Conservation (phyloP, 345 rosid genomes). For the Lumnitzera racemosa region DNA sequence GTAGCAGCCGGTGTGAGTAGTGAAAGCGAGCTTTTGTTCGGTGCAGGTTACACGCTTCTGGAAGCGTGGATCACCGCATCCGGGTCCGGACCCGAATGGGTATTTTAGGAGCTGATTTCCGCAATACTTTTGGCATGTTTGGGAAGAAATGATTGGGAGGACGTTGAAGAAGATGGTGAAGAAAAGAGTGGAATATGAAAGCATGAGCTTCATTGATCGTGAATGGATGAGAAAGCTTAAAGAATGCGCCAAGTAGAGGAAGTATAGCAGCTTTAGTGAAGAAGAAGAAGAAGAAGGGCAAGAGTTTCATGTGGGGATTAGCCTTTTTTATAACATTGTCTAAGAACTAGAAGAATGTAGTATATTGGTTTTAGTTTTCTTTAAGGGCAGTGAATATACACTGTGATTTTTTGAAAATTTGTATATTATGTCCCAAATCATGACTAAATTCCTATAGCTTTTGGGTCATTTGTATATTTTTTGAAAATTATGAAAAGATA, state of each 20-base stretch:
- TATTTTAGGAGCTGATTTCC: constrained; percentile 52
- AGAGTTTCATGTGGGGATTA: not conserved
- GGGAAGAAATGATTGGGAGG: constrained; percentile 33
- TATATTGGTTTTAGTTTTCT: no score
- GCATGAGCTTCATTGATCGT: not conserved
- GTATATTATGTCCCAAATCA: no score
- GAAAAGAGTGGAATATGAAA: constrained; percentile 2
- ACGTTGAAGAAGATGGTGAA: not conserved
- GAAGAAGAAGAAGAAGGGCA: constrained; percentile 7
- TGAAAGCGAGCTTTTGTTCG: constrained; percentile 43
- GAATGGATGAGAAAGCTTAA: no score
- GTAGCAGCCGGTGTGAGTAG: constrained; percentile 77
- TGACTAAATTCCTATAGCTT: no score
- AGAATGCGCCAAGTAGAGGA: no score
- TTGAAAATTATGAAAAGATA: no score
- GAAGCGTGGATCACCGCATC: constrained; percentile 87
- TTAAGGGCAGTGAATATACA: no score
- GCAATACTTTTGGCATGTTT: constrained; percentile 55
- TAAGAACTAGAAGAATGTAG: no score
- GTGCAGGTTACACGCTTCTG: constrained; percentile 53
- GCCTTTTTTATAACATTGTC: no score
- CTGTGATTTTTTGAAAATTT: no score
- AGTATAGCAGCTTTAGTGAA: not conserved
- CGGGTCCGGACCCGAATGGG: constrained; percentile 76
- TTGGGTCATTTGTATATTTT: no score